Evolutionary conservation across 2,329 filamentous ascomycete species (phyloP), one percentile per base, ranked within the genome.

Genomic region (Endothia cerciana): DNA sequence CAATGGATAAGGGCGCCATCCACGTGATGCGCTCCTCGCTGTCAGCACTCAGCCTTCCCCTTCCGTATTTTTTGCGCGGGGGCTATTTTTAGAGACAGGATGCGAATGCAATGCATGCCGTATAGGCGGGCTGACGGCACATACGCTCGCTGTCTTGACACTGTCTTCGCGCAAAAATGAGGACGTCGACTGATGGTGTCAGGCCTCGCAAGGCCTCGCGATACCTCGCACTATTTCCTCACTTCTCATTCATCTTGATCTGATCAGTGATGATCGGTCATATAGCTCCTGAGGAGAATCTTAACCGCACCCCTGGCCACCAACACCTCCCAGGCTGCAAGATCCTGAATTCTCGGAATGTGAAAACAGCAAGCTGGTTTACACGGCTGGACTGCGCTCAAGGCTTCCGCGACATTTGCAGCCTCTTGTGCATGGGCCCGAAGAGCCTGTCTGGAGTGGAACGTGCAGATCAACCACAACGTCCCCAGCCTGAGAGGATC

Each of bases 21-120:
- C 49, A 53, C 49, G 49, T 53, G 28, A 55, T 55, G 28, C 8
- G 30, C 11, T 33, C 28, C 28, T 36, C 28, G 51, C 15, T n/a
- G 51, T 55, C 51, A 36, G 30, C 51, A 55, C 45, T 51, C 47
- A 28, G 47, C 47, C 47, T 51, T 25, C 47, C 51, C 28, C 7
- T 55, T 19, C 51, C 30, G 17, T 55, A 51, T 55, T 55, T 55
- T 55, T 55, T 55, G 51, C 51, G 51, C 51, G 51, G 36, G 51
- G 19, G 51, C 51, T 55, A 55, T 55, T 55, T 55, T 36, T 30
- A 36, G 51, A 36, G 28, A 6, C 19, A 36, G 51, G 51, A 13
- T 55, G 51, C 51, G 33, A 5, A 36, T 33, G 51, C 51, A 5
- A 36, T 33, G 51, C 51, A 25, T n/a, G 8, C 8, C 8, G 7